phyloP scores from a whole-genome alignment of 257 asterid species.

The Oldenlandia corymbosa region DNA sequence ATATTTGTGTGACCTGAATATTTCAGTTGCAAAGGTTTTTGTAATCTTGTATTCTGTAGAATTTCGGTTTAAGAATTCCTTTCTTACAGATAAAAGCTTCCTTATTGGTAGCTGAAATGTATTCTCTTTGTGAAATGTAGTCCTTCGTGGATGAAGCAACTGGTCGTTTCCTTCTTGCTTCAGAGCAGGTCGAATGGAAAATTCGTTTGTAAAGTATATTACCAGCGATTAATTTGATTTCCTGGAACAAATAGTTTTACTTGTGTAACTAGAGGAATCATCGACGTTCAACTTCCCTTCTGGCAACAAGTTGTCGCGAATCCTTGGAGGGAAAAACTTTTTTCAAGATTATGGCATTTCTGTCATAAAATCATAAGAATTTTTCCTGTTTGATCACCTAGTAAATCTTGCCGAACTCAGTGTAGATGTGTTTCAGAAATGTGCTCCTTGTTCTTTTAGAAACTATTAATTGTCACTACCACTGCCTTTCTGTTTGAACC shows the following conservation, averaged over 20 bases:
- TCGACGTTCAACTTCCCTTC: background rate
- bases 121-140: background rate
- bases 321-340: too few species aligned
- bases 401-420: background rate
- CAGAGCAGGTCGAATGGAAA: background rate
- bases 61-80: background rate
- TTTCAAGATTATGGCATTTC: background rate
- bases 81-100: too few species aligned
- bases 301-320: too few species aligned
- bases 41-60: background rate
- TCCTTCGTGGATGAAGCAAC: background rate
- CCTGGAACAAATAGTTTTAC: too few species aligned
- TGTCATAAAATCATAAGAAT: background rate
- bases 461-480: background rate
- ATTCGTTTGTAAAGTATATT: background rate
- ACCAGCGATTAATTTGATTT: too few species aligned
- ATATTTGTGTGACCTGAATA: background rate
- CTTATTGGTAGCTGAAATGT: background rate
- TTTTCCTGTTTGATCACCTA: background rate
- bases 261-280: background rate
- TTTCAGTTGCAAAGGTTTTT: background rate
- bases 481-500: background rate
- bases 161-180: background rate
- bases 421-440: background rate
- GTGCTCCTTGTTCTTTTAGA: background rate